Evolutionary conservation across 768 basidiomycete species (phyloP).

Genomic region (Tulasnella sp.): DNA sequence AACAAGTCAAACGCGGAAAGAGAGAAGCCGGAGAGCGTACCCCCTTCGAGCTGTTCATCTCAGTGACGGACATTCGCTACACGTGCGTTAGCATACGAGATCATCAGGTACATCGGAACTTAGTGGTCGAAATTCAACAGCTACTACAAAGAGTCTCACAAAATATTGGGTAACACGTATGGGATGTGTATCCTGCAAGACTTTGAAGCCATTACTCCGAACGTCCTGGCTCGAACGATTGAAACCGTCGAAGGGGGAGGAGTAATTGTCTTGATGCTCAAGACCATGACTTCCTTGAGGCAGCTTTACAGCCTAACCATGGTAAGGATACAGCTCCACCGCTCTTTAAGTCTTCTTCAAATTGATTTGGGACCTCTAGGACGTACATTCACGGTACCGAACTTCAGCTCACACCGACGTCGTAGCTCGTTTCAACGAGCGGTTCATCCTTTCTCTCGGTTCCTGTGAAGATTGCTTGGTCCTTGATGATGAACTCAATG

Average conservation of each 20-base stretch:
- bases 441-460: conserved; percentile 94
- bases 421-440: conserved; percentile 94
- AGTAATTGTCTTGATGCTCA: conserved; percentile 74
- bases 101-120: neutral
- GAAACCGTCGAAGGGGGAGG: conserved; percentile 98
- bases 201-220: conserved; percentile 97
- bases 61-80: conserved; percentile 98
- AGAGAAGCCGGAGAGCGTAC: conserved; percentile 91
- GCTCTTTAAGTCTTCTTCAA: neutral
- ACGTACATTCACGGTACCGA: conserved; percentile 89
- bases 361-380: conserved; percentile 36
- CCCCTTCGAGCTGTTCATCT: conserved; percentile 96
- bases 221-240: conserved; percentile 89
- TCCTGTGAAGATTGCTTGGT: conserved; percentile 88
- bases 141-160: conserved; percentile 95
- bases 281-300: conserved; percentile 87
- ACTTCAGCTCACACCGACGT: conserved; percentile 84
- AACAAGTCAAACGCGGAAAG: conserved; percentile 88
- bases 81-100: conserved; percentile 44
- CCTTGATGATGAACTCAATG: conserved; percentile 95
- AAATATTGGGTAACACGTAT: conserved; percentile 94
- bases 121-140: conserved; percentile 26
- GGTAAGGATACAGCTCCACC: conserved; percentile 29
- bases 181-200: conserved; percentile 97
- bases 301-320: conserved; percentile 89